Base-by-base conservation (phyloP, 2,329 filamentous ascomycete genomes). In the Xylaria sp. region DNA sequence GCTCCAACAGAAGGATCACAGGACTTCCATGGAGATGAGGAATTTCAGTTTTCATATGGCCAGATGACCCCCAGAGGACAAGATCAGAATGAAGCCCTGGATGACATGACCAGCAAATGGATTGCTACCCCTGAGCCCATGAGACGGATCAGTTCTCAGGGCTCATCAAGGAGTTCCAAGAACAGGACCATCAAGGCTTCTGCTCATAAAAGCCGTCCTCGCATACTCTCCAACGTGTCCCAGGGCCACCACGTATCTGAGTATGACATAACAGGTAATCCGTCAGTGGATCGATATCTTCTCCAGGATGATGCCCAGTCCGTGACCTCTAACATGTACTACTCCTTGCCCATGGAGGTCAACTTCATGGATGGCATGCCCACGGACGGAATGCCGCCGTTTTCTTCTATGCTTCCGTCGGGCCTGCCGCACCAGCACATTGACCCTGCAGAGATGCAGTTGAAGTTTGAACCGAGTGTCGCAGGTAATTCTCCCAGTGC, bases 21-120 rank as follows among this genome's bases (percentile, higher is more conserved):
- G 79, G 82, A 81, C 80, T 82, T 83, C 72, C 77, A 76, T 68
- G 79, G 78, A 78, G 81, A 84, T 64, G 82, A 83, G 75, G 81
- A 83, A 59, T 81, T 76, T 73, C 72, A 79, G 68, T 81, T 79
- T 72, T 76, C 77, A 68, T 81, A 81, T 73, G 80, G 79, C 71
- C 80, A 83, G 65, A 79, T 78, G 70, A 82, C 80, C 59, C 79
- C 81, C 68, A 76, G 77, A 77, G 79, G 70, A 70, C 69, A 79
- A 74, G 76, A 79, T 68, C 76, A 78, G 60, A 69, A 71, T 71
- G 78, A 81, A 63, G 67, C 74, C 66, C 68, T 76, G 68, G 80
- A 82, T 72, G 76, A 79, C 60, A 72, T 77, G 62, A 73, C 76
- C 60, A 74, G 74, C 72, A 76, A 79, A 69, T 84, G 82, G 81